Conservation (phyloP, 805 yeast species). For the Naumovozyma dairenensis region DNA sequence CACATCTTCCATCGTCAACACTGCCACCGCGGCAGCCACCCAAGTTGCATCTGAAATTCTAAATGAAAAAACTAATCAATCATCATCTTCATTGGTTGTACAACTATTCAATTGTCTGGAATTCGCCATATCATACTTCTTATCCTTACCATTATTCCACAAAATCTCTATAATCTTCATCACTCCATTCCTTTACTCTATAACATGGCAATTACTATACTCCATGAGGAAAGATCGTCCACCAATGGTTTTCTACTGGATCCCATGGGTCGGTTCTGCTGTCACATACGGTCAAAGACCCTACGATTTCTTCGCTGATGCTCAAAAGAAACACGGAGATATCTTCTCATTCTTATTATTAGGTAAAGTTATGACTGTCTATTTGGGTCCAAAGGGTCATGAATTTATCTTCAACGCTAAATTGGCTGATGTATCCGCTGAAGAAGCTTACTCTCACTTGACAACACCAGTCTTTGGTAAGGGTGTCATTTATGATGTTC, state of each 20-base stretch:
- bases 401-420: constrained; percentile 91
- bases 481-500: constrained; percentile 96
- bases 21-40: too few relatives aligned
- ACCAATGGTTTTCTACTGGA: constrained; percentile 83
- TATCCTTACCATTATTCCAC: constrained; percentile 30
- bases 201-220: constrained; percentile 57
- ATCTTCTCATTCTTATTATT: constrained; percentile 81
- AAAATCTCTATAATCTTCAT: constrained; percentile 28
- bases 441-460: constrained; percentile 88
- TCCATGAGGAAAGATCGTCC: constrained; percentile 73
- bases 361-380: constrained; percentile 91
- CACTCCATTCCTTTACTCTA: constrained; percentile 53
- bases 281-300: constrained; percentile 87
- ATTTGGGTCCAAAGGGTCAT: constrained; percentile 94
- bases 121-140: constrained; percentile 18
- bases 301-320: constrained; percentile 72
- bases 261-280: constrained; percentile 95
- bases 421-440: constrained; percentile 84
- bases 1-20: too few relatives aligned
- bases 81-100: constrained; percentile 14
- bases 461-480: constrained; percentile 99
- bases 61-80: constrained; percentile 10
- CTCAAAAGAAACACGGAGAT: constrained; percentile 82
- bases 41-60: too few relatives aligned
- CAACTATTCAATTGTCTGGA: constrained; percentile 12